Conservation (phyloP, 495 filamentous ascomycete genomes). For the Penicillium fimorum region DNA sequence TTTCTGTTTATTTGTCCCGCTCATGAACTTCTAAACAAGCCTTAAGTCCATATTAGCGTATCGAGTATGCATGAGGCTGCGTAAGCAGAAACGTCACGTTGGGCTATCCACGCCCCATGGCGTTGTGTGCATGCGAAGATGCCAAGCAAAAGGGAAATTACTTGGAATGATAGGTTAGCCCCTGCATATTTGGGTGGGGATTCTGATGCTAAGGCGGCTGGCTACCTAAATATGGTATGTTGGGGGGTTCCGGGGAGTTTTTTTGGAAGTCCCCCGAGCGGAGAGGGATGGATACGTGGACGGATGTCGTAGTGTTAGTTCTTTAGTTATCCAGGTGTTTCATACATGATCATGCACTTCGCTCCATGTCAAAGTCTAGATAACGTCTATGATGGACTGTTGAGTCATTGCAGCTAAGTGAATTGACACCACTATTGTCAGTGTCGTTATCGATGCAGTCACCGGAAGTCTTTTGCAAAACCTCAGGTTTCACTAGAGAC, state of each 20-base stretch:
- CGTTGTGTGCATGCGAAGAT: background rate
- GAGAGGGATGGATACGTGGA: background rate
- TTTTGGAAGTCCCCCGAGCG: background rate
- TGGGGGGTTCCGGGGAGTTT: background rate
- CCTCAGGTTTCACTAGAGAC: background rate
- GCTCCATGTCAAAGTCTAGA: background rate
- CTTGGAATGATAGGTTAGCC: conserved; percentile 17
- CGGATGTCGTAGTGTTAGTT: background rate
- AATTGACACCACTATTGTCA: background rate
- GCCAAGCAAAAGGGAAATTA: conserved; percentile 18
- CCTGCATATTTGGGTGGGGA: conserved; percentile 24
- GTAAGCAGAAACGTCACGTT: conserved; percentile 31
- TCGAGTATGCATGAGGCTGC: conserved; percentile 13
- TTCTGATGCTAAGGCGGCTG: background rate
- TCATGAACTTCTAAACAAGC: background rate
- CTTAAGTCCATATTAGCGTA: background rate
- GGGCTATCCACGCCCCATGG: conserved; percentile 8
- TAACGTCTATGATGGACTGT: background rate
- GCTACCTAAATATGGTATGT: background rate
- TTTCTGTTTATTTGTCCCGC: background rate
- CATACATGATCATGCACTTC: background rate
- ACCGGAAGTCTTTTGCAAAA: background rate
- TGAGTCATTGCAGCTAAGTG: background rate
- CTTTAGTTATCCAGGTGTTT: background rate
- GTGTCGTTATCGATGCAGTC: background rate